These are phyloP conservation scores for Exophiala sideris DNA, from an alignment of 2,329 filamentous ascomycete species.

Conservation along the genomic window DNA sequence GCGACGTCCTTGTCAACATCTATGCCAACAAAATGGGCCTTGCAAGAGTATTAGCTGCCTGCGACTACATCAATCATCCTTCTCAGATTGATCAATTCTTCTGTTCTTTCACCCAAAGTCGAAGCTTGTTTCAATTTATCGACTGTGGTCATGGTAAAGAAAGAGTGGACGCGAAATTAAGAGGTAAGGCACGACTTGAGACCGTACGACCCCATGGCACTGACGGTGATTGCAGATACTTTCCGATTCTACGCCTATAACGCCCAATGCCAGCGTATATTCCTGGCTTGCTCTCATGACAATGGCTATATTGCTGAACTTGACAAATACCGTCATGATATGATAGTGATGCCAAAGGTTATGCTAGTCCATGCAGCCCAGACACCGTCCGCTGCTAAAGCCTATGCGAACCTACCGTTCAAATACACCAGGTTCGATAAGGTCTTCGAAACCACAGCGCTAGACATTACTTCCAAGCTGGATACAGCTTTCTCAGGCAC, in stretches of 20 bases:
- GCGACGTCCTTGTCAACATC: constrained; percentile 54
- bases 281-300: constrained; percentile 62
- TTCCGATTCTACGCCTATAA: constrained; percentile 54
- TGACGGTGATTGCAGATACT: constrained; percentile 28
- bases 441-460: constrained; percentile 20
- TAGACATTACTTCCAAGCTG: constrained; percentile 8
- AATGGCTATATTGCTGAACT: constrained; percentile 57
- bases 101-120: constrained; percentile 30
- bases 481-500: neutral
- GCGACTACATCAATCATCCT: constrained; percentile 38
- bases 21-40: constrained; percentile 56
- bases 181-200: constrained; percentile 37
- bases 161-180: constrained; percentile 59
- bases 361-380: constrained; percentile 20
- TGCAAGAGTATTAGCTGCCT: constrained; percentile 49
- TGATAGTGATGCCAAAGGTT: constrained; percentile 17
- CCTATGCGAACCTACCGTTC: constrained; percentile 17
- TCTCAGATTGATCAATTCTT: constrained; percentile 24
- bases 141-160: constrained; percentile 61
- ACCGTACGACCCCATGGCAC: neutral
- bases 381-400: constrained; percentile 7
- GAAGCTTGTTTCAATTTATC: constrained; percentile 59
- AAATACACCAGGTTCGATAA: constrained; percentile 17
- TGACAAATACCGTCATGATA: constrained; percentile 43
- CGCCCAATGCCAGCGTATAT: constrained; percentile 62